Evolutionary conservation across 306 rosid genomes (phyloP).

Genomic region (Vigna radiata): DNA sequence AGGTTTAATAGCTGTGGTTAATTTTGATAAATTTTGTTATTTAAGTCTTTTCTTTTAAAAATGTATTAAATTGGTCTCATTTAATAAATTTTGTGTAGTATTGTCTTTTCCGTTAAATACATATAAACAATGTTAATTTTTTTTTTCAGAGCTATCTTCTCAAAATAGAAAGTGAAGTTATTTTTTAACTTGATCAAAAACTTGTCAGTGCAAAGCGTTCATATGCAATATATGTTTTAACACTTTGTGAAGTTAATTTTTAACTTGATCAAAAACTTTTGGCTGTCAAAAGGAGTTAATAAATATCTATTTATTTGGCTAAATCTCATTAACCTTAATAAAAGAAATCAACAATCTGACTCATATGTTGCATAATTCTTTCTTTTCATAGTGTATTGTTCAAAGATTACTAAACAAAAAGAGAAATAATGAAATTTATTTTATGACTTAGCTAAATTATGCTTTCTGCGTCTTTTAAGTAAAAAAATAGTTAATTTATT

Average conservation of each 20-base stretch:
- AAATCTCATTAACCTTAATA: background rate
- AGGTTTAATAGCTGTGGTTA: no score
- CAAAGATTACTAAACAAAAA: background rate
- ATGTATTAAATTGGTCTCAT: no score
- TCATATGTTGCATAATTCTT: background rate
- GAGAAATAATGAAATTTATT: background rate
- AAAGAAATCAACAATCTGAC: background rate
- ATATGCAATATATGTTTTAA: background rate
- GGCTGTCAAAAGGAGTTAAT: background rate
- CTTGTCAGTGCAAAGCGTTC: background rate
- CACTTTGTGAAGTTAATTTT: background rate
- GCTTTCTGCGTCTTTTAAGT: no score
- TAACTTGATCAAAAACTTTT: background rate
- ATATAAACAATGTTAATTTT: no score
- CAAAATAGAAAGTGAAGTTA: no score
- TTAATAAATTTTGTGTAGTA: no score
- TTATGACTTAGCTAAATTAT: background rate
- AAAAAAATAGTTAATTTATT: no score
- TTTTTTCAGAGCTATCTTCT: no score
- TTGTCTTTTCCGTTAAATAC: no score
- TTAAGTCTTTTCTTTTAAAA: no score
- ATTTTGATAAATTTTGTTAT: no score
- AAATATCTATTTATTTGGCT: background rate
- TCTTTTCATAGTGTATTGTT: background rate
- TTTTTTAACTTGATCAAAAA: no score